Evolutionary conservation across 2,329 filamentous ascomycete genomes (phyloP).

Genomic region (Xylaria sp.): DNA sequence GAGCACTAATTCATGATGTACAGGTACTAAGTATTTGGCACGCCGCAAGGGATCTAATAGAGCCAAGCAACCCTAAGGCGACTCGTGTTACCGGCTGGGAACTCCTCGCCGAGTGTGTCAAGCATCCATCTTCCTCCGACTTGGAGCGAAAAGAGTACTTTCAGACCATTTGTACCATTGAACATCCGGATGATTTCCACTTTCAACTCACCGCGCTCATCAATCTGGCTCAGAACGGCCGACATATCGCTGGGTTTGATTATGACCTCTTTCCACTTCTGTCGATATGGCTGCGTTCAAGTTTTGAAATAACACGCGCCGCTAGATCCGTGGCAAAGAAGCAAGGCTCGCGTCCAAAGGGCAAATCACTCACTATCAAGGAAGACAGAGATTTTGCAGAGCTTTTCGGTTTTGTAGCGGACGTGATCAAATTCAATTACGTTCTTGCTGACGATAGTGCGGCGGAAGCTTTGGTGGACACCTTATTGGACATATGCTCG

Average conservation of each 20-base stretch:
- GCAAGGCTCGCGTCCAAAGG: conserved; percentile 56
- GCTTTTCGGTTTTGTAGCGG: conserved; percentile 72
- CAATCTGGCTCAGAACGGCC: conserved; percentile 69
- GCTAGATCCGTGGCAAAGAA: conserved; percentile 64
- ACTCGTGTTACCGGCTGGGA: conserved; percentile 71
- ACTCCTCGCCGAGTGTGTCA: conserved; percentile 72
- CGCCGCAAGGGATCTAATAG: conserved; percentile 72
- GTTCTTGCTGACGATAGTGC: conserved; percentile 72
- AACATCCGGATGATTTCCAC: conserved; percentile 71
- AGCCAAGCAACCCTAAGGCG: conserved; percentile 62
- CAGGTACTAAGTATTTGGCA: conserved; percentile 70
- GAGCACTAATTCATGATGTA: conserved; percentile 16
- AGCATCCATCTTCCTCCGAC: conserved; percentile 70
- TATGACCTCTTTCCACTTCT: conserved; percentile 72
- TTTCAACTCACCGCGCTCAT: conserved; percentile 71
- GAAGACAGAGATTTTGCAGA: conserved; percentile 71
- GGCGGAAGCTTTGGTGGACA: conserved; percentile 68
- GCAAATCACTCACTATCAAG: conserved; percentile 53
- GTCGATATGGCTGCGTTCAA: conserved; percentile 67
- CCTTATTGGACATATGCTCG: conserved; percentile 73
- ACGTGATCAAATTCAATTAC: conserved; percentile 80
- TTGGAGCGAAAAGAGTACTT: conserved; percentile 75
- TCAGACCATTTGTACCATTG: conserved; percentile 65
- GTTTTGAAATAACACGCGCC: conserved; percentile 62
- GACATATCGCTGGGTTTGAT: conserved; percentile 72